Evolutionary conservation across 257 asterid species (phyloP).

Genomic region (Rauvolfia tetraphylla): DNA sequence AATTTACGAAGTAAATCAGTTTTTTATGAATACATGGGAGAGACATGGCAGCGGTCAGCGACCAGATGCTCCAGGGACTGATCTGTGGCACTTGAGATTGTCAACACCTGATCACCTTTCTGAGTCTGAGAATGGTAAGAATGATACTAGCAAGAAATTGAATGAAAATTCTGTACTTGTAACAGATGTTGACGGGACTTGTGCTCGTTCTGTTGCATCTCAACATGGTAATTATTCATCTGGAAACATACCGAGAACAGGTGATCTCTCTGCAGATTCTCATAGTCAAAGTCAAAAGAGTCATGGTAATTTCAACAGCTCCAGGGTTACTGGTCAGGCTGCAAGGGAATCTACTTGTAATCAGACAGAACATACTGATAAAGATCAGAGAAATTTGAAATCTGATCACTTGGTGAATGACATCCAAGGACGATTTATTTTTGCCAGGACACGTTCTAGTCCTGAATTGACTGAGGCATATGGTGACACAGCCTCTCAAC

Average conservation of each 20-base stretch:
- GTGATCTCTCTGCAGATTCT: constrained; percentile 42
- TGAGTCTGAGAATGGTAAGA: constrained; percentile 40
- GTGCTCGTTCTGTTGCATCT: constrained; percentile 32
- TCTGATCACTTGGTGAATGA: constrained; percentile 55
- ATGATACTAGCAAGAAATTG: constrained; percentile 30
- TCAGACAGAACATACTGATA: constrained; percentile 43
- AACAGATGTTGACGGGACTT: constrained; percentile 33
- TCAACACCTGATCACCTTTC: constrained; percentile 39
- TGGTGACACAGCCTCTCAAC: constrained; percentile 43
- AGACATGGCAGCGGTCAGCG: constrained; percentile 87
- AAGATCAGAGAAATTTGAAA: constrained; percentile 47
- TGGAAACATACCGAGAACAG: constrained; percentile 30
- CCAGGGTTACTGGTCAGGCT: constrained; percentile 36
- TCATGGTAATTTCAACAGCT: constrained; percentile 40
- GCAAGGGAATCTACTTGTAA: constrained; percentile 37
- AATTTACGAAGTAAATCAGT: constrained; percentile 68
- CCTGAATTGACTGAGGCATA: constrained; percentile 86
- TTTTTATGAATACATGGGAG: constrained; percentile 86
- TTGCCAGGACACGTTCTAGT: constrained; percentile 86
- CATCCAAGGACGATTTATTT: constrained; percentile 52
- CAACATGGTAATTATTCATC: constrained; percentile 36
- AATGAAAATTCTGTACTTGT: constrained; percentile 33
- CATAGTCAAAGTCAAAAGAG: constrained; percentile 44
- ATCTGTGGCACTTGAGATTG: constrained; percentile 35
- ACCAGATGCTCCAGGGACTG: constrained; percentile 77